These are phyloP conservation scores for Dictyostelium capitatum DNA, from an alignment of 78 protist species.

Conservation along the genomic window DNA sequence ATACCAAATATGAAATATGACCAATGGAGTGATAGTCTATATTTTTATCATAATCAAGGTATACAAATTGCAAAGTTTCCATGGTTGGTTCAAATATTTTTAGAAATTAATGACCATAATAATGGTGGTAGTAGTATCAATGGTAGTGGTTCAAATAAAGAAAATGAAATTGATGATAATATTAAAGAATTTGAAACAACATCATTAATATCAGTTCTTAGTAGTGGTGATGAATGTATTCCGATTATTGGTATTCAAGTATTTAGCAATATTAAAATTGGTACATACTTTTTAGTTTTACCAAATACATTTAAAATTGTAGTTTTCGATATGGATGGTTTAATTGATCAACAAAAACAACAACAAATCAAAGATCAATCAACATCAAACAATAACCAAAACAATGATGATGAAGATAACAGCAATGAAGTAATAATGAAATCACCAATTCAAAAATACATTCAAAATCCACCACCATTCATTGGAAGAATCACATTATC, in stretches of 20 bases:
- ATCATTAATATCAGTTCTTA: not conserved
- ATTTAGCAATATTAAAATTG: conserved; percentile 29
- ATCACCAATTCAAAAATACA: conserved; percentile 18
- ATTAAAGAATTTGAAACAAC: conserved; percentile 21
- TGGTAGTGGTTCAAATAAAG: not conserved
- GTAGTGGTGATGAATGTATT: not conserved
- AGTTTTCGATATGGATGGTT: conserved; percentile 49
- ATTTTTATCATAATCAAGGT: conserved; percentile 57
- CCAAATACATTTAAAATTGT: conserved; percentile 26
- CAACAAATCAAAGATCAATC: not conserved
- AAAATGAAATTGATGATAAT: not conserved
- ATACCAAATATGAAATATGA: conserved; percentile 23
- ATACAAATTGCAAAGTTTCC: conserved; percentile 41
- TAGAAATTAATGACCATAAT: not conserved
- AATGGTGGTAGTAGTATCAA: not conserved
- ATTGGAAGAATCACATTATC: not conserved
- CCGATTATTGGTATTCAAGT: conserved; percentile 48
- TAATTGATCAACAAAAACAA: not conserved
- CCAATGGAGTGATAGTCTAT: conserved; percentile 26
- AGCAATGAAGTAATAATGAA: not conserved
- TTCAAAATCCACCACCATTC: conserved; percentile 4
- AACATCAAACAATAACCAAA: not conserved
- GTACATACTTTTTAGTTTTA: conserved; percentile 30
- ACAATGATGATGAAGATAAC: not conserved
- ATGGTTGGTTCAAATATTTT: conserved; percentile 19